Base-by-base conservation (phyloP, 176 grass and related monocot genomes). In the Oryza meridionalis region DNA sequence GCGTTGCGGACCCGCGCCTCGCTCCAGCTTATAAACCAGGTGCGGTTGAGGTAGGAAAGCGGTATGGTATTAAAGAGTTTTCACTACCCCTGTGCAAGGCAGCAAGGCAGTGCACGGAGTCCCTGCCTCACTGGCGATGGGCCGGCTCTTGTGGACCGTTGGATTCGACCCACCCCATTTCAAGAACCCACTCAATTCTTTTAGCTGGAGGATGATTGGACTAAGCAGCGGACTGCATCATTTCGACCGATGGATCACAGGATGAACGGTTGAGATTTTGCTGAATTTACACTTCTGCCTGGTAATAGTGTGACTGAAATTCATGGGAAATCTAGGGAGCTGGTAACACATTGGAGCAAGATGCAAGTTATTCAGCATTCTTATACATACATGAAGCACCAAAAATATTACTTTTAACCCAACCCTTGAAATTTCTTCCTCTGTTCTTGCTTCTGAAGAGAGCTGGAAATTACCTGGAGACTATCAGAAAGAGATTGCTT, bases 61-160 rank as follows among this genome's bases (percentile, higher is more conserved):
- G 1, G 67, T 85, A 17, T 79, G 84, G 84, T 67, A 80, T 29
- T 79, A 86, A 66, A n/a, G 13, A 11, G 19, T 40, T 7, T 62
- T 38, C 55, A 65, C 68, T 47, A 12, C 5, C 38, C 38, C 38
- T 8, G 38, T 40, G 38, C 38, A 40, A 40, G 7, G 4, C 35
- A 37, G 35, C 32, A 31, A 31, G 33, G 37, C 37, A 7, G 37
- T 38, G 38, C 38, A 40, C 7, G 1, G 38, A 38, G 37, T 38
- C n/a, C n/a, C n/a, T n/a, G n/a, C n/a, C n/a, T n/a, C 37, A 38
- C 37, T 38, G 37, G 38, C 8, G 38, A 40, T 40, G 38, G 7
- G 38, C 38, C 38, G 38, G 0, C 38, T 40, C 1, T 40, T 40
- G 38, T 40, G 1, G 38, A 40, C 38, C 7, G 38, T 40, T 40